Evolutionary conservation across 1,139 yeast species (phyloP).

Genomic region (Debaryomyces sp.): DNA sequence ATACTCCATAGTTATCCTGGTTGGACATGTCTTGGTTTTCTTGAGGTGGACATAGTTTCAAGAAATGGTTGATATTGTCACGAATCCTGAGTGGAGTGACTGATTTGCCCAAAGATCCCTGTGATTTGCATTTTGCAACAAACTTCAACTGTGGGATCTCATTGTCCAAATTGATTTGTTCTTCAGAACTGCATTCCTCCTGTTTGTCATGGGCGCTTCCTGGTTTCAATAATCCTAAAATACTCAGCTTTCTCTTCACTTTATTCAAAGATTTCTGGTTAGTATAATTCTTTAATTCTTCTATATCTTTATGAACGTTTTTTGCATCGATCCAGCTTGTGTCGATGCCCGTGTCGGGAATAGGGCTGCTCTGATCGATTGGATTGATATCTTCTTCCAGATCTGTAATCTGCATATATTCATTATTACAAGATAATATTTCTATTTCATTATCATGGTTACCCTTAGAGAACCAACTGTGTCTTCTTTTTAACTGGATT

Average conservation of each 20-base stretch:
- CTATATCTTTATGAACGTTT: slow-evolving; percentile 1
- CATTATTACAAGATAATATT: slow-evolving; percentile 8
- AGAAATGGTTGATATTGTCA: slow-evolving; percentile 18
- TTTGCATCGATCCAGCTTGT: slow-evolving; percentile 5
- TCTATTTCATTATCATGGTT: slow-evolving; percentile 8
- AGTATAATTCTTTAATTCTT: not conserved
- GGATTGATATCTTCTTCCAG: slow-evolving; percentile 7
- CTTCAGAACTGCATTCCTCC: not conserved
- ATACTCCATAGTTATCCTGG: not conserved
- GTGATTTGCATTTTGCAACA: not conserved
- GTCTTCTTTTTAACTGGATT: slow-evolving; percentile 5
- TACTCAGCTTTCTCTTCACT: not conserved
- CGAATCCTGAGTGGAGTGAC: slow-evolving; percentile 22
- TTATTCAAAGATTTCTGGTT: not conserved
- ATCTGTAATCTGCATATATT: not conserved
- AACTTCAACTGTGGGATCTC: not conserved
- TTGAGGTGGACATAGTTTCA: slow-evolving; percentile 11
- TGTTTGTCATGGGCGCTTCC: not conserved
- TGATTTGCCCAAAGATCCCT: slow-evolving; percentile 13
- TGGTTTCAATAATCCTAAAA: not conserved
- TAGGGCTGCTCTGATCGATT: slow-evolving; percentile 15
- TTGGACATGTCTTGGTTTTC: not conserved
- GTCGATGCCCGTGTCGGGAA: slow-evolving; percentile 4
- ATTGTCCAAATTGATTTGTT: not conserved
- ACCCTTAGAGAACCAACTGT: slow-evolving; percentile 11